Conservation (phyloP, 345 rosid genomes). For the Microthlaspi erraticum region DNA sequence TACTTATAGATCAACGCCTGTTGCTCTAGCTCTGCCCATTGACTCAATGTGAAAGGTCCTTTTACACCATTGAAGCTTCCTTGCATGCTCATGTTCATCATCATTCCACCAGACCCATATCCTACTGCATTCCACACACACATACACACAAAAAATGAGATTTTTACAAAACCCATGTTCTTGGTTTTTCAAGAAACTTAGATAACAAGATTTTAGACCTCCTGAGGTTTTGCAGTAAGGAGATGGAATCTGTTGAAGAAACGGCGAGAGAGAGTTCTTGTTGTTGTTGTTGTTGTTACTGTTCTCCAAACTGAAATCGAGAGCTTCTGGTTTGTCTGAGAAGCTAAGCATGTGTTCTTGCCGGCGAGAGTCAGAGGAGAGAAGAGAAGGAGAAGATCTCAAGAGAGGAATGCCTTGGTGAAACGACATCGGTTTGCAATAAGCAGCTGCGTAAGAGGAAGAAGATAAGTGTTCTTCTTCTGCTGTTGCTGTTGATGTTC, state of each 20-base stretch:
- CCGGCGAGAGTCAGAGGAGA: constrained; percentile 42
- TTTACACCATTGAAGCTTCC: constrained; percentile 49
- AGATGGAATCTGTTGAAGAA: constrained; percentile 42
- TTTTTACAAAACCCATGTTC: constrained; percentile 13
- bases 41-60: constrained; percentile 69
- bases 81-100: constrained; percentile 62
- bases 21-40: constrained; percentile 72
- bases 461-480: constrained; percentile 37
- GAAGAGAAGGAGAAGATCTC: constrained; percentile 66
- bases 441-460: constrained; percentile 28
- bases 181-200: constrained; percentile 13
- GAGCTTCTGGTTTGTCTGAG: constrained; percentile 53
- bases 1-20: constrained; percentile 81
- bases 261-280: constrained; percentile 45
- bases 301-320: constrained; percentile 39
- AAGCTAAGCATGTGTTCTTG: constrained; percentile 65
- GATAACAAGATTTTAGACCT: no score
- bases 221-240: constrained; percentile 52
- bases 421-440: constrained; percentile 52
- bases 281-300: constrained; percentile 5
- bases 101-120: constrained; percentile 58
- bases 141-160: background rate
- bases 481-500: constrained; percentile 5
- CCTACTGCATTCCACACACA: constrained; percentile 33
- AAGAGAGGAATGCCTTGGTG: constrained; percentile 50